Percentiles rank a stretch among this genome's conserved stretches.
Conservation (phyloP, 306 rosid species). For the Sindora glabra region DNA sequence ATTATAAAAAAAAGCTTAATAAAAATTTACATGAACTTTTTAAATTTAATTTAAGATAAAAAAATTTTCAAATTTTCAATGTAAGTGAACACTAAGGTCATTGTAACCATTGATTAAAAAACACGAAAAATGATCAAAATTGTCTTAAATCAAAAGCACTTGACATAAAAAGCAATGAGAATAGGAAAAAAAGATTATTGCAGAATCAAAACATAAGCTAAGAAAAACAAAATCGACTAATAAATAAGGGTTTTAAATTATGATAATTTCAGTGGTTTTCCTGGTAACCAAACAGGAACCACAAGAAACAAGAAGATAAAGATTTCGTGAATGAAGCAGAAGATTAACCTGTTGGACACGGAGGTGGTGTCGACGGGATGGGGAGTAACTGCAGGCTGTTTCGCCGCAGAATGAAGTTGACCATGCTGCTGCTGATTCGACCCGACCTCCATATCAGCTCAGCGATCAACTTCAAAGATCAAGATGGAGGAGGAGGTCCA, state of each 20-base stretch:
- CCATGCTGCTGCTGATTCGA: conserved; percentile 37
- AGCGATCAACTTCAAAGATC: conserved; percentile 25
- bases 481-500: conserved; percentile 11
- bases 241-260: neutral
- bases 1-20: conserved; percentile 10
- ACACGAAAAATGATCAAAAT: too few species aligned
- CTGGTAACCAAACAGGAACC: conserved; percentile 14
- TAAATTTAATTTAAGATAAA: conserved; percentile 1
- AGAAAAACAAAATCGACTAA: too few species aligned
- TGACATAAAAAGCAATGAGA: too few species aligned
- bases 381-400: conserved; percentile 44
- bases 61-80: too few species aligned
- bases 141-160: too few species aligned
- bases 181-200: too few species aligned
- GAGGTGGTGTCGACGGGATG: conserved; percentile 58
- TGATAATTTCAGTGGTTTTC: neutral
- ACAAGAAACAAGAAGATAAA: neutral
- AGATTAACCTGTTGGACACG: conserved; percentile 62
- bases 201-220: too few species aligned
- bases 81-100: neutral
- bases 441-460: conserved; percentile 92
- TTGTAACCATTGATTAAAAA: too few species aligned
- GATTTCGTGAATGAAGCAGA: neutral
- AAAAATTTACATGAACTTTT: neutral
- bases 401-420: conserved; percentile 26